These are phyloP conservation scores for Botrytis porri DNA, from an alignment of 2,329 filamentous ascomycete species.

Conservation along the genomic window DNA sequence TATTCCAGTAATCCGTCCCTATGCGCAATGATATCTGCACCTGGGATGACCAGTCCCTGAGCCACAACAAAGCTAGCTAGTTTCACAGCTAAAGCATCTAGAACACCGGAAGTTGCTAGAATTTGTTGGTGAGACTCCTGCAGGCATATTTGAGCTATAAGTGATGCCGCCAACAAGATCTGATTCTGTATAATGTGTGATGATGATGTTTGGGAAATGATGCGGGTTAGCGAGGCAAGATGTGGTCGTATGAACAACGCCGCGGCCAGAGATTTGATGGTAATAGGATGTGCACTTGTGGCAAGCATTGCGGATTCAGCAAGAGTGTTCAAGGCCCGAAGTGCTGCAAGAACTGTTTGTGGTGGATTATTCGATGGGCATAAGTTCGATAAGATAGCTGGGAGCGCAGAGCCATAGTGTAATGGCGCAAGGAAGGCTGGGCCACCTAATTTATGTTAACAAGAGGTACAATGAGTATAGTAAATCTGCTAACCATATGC, in stretches of 20 bases:
- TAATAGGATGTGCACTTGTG: conserved; percentile 49
- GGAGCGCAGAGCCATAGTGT: conserved; percentile 63
- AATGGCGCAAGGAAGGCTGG: conserved; percentile 75
- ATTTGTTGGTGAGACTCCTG: conserved; percentile 67
- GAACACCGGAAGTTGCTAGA: conserved; percentile 68
- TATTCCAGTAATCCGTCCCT: conserved; percentile 53
- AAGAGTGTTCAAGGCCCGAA: conserved; percentile 72
- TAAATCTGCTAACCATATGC: conserved; percentile 65
- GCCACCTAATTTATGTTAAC: conserved; percentile 57
- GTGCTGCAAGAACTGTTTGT: conserved; percentile 67
- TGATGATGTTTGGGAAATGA: conserved; percentile 59
- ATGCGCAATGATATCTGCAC: conserved; percentile 54
- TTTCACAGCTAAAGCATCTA: conserved; percentile 74
- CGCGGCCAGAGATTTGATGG: conserved; percentile 55
- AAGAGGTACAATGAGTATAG: conserved; percentile 1
- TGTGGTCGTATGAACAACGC: conserved; percentile 61
- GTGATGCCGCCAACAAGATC: conserved; percentile 55
- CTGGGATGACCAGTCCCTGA: conserved; percentile 66
- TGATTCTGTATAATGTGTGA: conserved; percentile 57
- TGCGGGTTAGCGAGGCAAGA: conserved; percentile 60
- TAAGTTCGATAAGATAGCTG: conserved; percentile 67
- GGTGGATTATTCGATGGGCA: conserved; percentile 62
- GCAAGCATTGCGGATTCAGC: conserved; percentile 61
- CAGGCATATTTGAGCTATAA: conserved; percentile 60
- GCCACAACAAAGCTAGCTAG: conserved; percentile 69